phyloP scores from a whole-genome alignment of 2,329 filamentous ascomycete species.

The Venturia carpophila region DNA sequence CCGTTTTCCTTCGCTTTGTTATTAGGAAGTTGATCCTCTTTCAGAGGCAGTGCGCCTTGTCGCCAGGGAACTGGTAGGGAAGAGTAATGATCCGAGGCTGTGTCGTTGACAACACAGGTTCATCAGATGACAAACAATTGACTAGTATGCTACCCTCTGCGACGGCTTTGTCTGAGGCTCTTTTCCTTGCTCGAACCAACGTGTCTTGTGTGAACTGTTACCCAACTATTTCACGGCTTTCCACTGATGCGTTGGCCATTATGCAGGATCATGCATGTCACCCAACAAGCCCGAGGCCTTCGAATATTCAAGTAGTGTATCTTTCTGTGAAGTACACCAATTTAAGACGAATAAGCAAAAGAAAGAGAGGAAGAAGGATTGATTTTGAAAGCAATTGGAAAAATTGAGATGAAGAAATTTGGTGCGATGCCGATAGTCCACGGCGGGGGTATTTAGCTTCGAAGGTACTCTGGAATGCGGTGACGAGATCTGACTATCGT shows the following conservation, averaged over 20 bases:
- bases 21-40: background rate
- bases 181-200: slow-evolving; percentile 5
- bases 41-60: slow-evolving; percentile 1
- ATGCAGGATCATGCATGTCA: slow-evolving; percentile 14
- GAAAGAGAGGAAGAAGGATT: background rate
- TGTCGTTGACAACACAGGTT: background rate
- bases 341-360: background rate
- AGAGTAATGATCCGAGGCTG: background rate
- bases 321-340: background rate
- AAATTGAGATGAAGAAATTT: background rate
- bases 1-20: background rate
- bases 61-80: background rate
- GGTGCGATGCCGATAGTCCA: background rate
- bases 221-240: background rate
- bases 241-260: slow-evolving; percentile 7
- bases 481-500: background rate
- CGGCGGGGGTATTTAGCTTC: slow-evolving; percentile 1
- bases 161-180: slow-evolving; percentile 14
- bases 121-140: slow-evolving; percentile 1
- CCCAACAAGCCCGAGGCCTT: background rate
- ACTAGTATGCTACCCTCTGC: background rate
- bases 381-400: background rate
- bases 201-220: slow-evolving; percentile 4
- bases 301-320: background rate
- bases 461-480: background rate